Evolutionary conservation across 2,329 filamentous ascomycete genomes (phyloP).

Genomic region (Arthrobotrys sinensis): DNA sequence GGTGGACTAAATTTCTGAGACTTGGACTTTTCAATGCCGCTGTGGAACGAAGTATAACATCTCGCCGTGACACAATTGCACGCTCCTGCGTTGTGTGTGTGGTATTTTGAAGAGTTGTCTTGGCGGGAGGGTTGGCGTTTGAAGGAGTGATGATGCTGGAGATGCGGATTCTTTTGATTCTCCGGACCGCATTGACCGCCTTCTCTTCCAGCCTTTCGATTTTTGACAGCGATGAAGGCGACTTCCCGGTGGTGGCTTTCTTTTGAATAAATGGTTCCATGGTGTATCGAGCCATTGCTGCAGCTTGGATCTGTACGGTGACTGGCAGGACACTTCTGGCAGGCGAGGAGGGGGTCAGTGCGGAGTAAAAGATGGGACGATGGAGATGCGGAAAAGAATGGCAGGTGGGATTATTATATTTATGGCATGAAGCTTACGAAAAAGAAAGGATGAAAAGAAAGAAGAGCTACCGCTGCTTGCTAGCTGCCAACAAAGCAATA

Average conservation of each 20-base stretch:
- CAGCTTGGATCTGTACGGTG: background rate
- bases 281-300: slow-evolving; percentile 37
- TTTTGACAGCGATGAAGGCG: slow-evolving; percentile 5
- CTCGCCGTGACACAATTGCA: background rate
- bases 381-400: slow-evolving; percentile 16
- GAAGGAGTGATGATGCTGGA: slow-evolving; percentile 11
- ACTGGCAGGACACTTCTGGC: slow-evolving; percentile 2
- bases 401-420: slow-evolving; percentile 29
- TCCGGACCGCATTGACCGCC: slow-evolving; percentile 42
- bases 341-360: slow-evolving; percentile 6
- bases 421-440: slow-evolving; percentile 17
- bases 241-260: background rate
- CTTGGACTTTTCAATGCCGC: slow-evolving; percentile 16
- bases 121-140: slow-evolving; percentile 15
- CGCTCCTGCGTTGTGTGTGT: slow-evolving; percentile 28
- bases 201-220: slow-evolving; percentile 38
- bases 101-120: slow-evolving; percentile 34
- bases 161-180: slow-evolving; percentile 42
- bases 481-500: slow-evolving; percentile 39
- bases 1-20: slow-evolving; percentile 19
- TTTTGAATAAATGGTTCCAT: slow-evolving; percentile 32
- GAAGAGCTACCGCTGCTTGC: background rate
- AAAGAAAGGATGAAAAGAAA: slow-evolving; percentile 8
- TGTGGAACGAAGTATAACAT: background rate
- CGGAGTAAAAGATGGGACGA: slow-evolving; percentile 26